phyloP scores from a whole-genome alignment of 139 green algal genomes.

The Picochlorum sp. region DNA sequence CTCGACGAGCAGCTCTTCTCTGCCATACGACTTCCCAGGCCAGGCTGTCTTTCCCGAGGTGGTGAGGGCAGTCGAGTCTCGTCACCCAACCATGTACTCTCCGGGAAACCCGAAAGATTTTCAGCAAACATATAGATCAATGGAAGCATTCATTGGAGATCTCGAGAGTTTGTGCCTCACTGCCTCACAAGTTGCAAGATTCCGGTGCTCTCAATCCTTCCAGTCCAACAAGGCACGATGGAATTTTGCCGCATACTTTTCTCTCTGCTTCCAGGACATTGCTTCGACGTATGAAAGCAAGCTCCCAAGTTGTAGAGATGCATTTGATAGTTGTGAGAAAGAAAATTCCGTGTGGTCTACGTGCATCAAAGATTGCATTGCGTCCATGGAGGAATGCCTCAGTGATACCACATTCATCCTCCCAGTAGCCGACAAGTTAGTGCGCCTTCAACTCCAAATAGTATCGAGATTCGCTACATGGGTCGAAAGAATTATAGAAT shows the following conservation, averaged over 20 bases:
- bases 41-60: constrained; percentile 71
- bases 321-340: constrained; percentile 5
- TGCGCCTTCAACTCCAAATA: constrained; percentile 71
- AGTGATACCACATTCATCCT: constrained; percentile 55
- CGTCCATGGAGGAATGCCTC: constrained; percentile 9
- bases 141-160: constrained; percentile 44
- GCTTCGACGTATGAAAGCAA: constrained; percentile 37
- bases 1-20: constrained; percentile 27
- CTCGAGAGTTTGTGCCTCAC: constrained; percentile 28
- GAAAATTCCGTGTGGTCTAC: not conserved
- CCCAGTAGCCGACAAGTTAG: constrained; percentile 70
- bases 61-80: constrained; percentile 36
- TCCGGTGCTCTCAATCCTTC: constrained; percentile 48
- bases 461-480: constrained; percentile 61
- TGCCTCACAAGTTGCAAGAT: constrained; percentile 28
- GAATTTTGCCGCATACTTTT: constrained; percentile 93
- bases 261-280: constrained; percentile 71
- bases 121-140: constrained; percentile 69
- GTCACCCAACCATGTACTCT: constrained; percentile 60
- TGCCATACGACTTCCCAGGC: constrained; percentile 68
- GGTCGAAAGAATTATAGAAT: constrained; percentile 22
- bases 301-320: constrained; percentile 12
- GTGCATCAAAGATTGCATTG: constrained; percentile 7
- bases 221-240: constrained; percentile 63
- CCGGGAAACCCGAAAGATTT: constrained; percentile 75